Conservation (phyloP, 2,329 filamentous ascomycete genomes). For the Fusarium sp. region DNA sequence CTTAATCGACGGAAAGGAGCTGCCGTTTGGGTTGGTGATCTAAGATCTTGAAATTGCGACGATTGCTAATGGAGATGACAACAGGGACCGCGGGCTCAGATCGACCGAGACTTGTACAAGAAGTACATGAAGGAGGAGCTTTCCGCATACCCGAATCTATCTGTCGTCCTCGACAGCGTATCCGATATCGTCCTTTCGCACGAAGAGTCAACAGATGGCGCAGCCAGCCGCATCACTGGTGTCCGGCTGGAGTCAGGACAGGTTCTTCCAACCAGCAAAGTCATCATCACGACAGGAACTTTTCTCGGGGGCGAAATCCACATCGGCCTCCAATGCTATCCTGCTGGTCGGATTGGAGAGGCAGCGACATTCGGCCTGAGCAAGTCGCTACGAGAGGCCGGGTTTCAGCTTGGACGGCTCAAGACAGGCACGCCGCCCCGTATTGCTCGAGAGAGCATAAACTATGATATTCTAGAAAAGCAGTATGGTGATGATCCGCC, state of each 20-base stretch:
- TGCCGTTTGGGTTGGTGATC: conserved; percentile 83
- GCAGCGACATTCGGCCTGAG: conserved; percentile 93
- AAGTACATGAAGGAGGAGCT: conserved; percentile 93
- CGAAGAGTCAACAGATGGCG: conserved; percentile 55
- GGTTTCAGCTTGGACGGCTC: conserved; percentile 89
- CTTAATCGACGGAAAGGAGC: conserved; percentile 92
- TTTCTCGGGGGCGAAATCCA: conserved; percentile 98
- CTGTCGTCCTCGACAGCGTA: conserved; percentile 87
- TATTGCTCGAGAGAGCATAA: conserved; percentile 85
- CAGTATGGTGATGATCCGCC: conserved; percentile 90
- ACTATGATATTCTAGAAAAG: conserved; percentile 79
- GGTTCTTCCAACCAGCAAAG: conserved; percentile 82
- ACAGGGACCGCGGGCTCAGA: conserved; percentile 91
- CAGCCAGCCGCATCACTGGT: conserved; percentile 83
- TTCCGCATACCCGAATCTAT: conserved; percentile 81
- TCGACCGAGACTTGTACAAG: conserved; percentile 91
- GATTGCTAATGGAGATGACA: conserved; percentile 6
- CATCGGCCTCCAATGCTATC: conserved; percentile 87
- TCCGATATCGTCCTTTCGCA: conserved; percentile 85
- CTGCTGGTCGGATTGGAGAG: conserved; percentile 93
- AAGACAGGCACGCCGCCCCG: conserved; percentile 98
- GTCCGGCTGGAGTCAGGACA: conserved; percentile 91
- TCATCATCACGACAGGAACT: conserved; percentile 96
- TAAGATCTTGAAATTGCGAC: not conserved
- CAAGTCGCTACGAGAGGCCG: conserved; percentile 89